Percentiles rank a stretch among this genome's conserved stretches.
These are phyloP conservation scores for Collybia sordida DNA, from an alignment of 768 basidiomycete species.

Conservation along the genomic window DNA sequence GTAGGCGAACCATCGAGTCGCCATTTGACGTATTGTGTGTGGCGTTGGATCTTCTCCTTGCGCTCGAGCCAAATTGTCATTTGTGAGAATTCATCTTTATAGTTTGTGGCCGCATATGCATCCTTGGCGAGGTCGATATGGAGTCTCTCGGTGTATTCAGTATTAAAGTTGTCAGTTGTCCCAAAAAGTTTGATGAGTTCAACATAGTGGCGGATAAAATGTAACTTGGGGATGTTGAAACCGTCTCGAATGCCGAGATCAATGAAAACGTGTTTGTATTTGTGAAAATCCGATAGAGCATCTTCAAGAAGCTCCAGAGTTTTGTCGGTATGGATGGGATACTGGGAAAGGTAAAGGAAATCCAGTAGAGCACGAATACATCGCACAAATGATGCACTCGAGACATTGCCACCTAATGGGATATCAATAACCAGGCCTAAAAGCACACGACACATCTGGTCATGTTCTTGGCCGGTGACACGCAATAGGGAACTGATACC, in stretches of 20 bases:
- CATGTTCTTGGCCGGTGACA: conserved; percentile 38
- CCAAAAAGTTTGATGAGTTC: conserved; percentile 23
- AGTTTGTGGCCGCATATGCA: conserved; percentile 31
- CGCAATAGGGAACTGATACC: conserved; percentile 36
- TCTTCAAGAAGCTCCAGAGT: conserved; percentile 23
- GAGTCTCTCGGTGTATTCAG: conserved; percentile 35
- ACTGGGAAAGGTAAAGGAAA: conserved; percentile 31
- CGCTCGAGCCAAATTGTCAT: conserved; percentile 38
- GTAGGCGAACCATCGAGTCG: conserved; percentile 3
- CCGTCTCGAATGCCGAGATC: conserved; percentile 22
- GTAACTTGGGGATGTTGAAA: conserved; percentile 39
- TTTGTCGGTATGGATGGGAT: conserved; percentile 20
- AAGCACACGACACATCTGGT: conserved; percentile 25
- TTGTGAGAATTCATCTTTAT: conserved; percentile 31
- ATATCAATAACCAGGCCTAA: conserved; percentile 22
- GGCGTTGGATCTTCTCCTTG: conserved; percentile 24
- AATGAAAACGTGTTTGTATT: conserved; percentile 27
- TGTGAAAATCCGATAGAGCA: conserved; percentile 25
- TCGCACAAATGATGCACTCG: conserved; percentile 5
- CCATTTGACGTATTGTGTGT: conserved; percentile 21
- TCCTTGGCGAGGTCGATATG: conserved; percentile 42
- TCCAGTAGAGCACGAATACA: conserved; percentile 27
- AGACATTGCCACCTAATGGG: not conserved
- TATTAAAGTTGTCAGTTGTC: conserved; percentile 31
- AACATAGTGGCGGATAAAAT: conserved; percentile 26